A percentile compares a stretch with the other conserved stretches of the same genome.
Evolutionary conservation across 1,284 basidiomycete species (phyloP).

Genomic region (Ceratobasidium sp.): DNA sequence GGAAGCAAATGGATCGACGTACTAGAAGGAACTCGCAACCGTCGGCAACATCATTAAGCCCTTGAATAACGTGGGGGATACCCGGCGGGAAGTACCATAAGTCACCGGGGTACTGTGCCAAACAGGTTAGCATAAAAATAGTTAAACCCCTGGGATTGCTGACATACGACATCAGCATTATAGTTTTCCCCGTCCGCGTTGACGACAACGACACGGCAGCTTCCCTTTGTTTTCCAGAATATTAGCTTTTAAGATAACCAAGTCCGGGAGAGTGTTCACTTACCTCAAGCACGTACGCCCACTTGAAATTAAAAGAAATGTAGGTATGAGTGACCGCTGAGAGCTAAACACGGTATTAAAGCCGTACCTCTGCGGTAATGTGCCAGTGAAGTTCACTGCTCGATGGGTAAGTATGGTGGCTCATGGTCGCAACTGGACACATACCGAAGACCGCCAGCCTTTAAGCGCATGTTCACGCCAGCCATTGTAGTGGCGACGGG

Average conservation of each 20-base stretch:
- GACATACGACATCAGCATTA: conserved; percentile 66
- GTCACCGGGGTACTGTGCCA: conserved; percentile 44
- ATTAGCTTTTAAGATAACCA: background rate
- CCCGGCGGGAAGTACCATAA: conserved; percentile 78
- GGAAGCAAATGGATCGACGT: conserved; percentile 49
- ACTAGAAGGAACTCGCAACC: conserved; percentile 80
- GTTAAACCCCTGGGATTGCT: background rate
- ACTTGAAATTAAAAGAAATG: conserved; percentile 57
- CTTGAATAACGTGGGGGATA: conserved; percentile 75
- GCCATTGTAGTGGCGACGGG: conserved; percentile 72
- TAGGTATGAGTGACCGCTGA: background rate
- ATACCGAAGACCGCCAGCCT: conserved; percentile 73
- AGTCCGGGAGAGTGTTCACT: background rate
- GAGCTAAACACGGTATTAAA: background rate
- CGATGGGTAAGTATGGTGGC: background rate
- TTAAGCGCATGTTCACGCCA: too few relatives aligned
- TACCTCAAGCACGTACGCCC: conserved; percentile 72
- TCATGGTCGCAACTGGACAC: conserved; percentile 42
- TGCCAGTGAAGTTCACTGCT: conserved; percentile 51
- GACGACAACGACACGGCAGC: conserved; percentile 71
- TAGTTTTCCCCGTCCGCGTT: conserved; percentile 73
- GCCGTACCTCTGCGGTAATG: conserved; percentile 48
- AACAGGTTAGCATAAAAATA: background rate
- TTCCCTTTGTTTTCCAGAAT: conserved; percentile 61
- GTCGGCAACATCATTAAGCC: conserved; percentile 66